Evolutionary conservation across 1,284 basidiomycete genomes (phyloP), one percentile per base, ranked within the genome.

Genomic region (Laetiporus sulphureus): DNA sequence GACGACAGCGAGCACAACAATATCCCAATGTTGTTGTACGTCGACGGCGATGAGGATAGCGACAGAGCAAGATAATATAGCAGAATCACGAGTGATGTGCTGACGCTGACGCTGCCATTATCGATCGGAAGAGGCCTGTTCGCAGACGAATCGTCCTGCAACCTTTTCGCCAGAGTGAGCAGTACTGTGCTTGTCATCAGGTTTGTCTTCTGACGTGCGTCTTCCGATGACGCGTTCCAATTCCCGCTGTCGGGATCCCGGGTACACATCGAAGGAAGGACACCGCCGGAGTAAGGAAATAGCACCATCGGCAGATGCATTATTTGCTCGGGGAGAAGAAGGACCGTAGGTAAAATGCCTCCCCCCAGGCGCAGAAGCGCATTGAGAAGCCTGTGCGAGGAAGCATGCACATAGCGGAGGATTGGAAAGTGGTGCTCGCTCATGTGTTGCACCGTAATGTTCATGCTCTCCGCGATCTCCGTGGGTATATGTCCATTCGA

Each of bases 21-120:
- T 44, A 81, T 78, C 18, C 79, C 78, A 16, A 79, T 64, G 45
- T 81, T 79, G 54, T 82, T 81, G 60, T 70, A 72, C 3, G 72
- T 74, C 36, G 73, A 73, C 3, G 79, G 69, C 3, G 71, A 69
- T 2, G 75, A 72, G 48, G 66, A 64, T 35, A 79, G 60, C 3
- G 75, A 66, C 4, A 77, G 61, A 0, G 79, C 73, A 34, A 79
- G 59, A 50, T 81, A 81, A 52, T 79, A 78, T 32, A 79, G 61
- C 29, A 78, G 54, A 16, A 81, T 62, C 27, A 72, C 57, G 16
- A 79, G 52, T 5, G 72, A 71, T 19, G 66, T 63, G 15, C 66
- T 68, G 8, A 71, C 61, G 15, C 68, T 69, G 32, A 76, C 61
- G 4, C 63, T 60, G n/a, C 54, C 60, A 11, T 50, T 50, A 32